phyloP scores from a whole-genome alignment of 345 rosid genomes.

The Ailanthus altissimus region DNA sequence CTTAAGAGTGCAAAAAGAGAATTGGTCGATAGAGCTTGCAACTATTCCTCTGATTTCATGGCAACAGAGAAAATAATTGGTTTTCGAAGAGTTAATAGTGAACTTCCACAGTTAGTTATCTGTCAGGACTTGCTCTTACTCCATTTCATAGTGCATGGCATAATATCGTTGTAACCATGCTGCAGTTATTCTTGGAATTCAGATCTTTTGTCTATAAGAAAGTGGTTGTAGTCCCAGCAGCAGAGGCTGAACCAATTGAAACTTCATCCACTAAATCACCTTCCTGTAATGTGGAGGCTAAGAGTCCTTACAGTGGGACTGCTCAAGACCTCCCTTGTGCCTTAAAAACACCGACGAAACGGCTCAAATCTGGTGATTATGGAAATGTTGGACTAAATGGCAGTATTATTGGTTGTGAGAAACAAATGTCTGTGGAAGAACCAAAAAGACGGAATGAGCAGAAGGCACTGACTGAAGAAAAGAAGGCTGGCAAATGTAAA shows the following conservation, averaged over 20 bases:
- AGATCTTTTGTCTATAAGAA: constrained; percentile 42
- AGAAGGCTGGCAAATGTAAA: constrained; percentile 29
- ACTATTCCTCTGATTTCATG: constrained; percentile 8
- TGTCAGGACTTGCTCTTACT: constrained; percentile 45
- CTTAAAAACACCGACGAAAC: constrained; percentile 34
- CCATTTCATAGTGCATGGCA: constrained; percentile 35
- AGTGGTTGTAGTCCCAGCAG: constrained; percentile 28
- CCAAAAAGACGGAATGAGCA: constrained; percentile 4
- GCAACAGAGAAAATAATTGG: constrained; percentile 16
- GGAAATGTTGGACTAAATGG: constrained; percentile 4
- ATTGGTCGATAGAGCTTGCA: background rate
- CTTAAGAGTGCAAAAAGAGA: background rate
- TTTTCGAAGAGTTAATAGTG: constrained; percentile 24
- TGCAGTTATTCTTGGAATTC: constrained; percentile 44
- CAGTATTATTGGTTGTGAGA: constrained; percentile 36
- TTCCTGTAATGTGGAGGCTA: constrained; percentile 18
- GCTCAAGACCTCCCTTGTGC: constrained; percentile 21
- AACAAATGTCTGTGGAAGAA: constrained; percentile 32
- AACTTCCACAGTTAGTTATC: constrained; percentile 32
- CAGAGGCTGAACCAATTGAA: constrained; percentile 33
- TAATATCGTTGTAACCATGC: constrained; percentile 20
- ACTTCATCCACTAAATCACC: constrained; percentile 26
- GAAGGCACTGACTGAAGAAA: constrained; percentile 46
- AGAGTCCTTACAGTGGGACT: constrained; percentile 22
- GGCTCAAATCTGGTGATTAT: constrained; percentile 32